Conservation (phyloP, 139 green algal genomes). For the Raphidocelis subcapitata region DNA sequence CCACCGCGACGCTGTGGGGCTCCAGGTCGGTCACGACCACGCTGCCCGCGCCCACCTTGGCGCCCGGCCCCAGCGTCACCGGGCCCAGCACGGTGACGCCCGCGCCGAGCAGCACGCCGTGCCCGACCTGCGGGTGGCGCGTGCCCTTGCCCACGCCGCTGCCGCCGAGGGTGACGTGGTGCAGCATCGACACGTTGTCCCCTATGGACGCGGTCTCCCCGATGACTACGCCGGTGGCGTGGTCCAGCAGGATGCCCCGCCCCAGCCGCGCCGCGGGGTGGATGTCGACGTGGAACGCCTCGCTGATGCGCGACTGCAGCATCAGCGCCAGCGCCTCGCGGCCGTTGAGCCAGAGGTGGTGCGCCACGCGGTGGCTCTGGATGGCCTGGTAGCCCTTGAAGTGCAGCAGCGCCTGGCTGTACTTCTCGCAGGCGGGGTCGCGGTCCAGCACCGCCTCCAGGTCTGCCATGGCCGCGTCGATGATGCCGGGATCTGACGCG, state of each 20-base stretch:
- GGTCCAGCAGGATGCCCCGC: slow-evolving; percentile 87
- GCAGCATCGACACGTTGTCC: slow-evolving; percentile 94
- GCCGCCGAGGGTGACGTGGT: slow-evolving; percentile 94
- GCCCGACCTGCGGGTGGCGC: slow-evolving; percentile 70
- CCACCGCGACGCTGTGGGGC: slow-evolving; percentile 83
- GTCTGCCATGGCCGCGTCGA: slow-evolving; percentile 75
- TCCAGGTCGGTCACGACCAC: slow-evolving; percentile 85
- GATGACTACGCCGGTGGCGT: slow-evolving; percentile 93
- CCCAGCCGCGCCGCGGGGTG: slow-evolving; percentile 86
- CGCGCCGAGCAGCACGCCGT: slow-evolving; percentile 88
- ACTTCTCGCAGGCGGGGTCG: slow-evolving; percentile 91
- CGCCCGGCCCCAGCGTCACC: slow-evolving; percentile 72
- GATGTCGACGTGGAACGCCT: slow-evolving; percentile 87
- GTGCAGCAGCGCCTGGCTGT: slow-evolving; percentile 83
- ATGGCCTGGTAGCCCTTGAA: slow-evolving; percentile 97
- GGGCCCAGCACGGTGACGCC: slow-evolving; percentile 83
- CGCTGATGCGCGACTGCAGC: slow-evolving; percentile 74
- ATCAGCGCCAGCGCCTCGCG: slow-evolving; percentile 63
- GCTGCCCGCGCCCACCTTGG: slow-evolving; percentile 85
- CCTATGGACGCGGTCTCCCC: slow-evolving; percentile 93
- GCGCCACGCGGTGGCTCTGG: slow-evolving; percentile 80
- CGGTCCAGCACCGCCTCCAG: slow-evolving; percentile 62
- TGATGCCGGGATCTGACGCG: slow-evolving; percentile 37
- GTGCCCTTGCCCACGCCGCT: slow-evolving; percentile 72
- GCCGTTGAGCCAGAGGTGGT: slow-evolving; percentile 77